Base-by-base conservation (phyloP, 345 rosid genomes). In the Theobroma cacao region DNA sequence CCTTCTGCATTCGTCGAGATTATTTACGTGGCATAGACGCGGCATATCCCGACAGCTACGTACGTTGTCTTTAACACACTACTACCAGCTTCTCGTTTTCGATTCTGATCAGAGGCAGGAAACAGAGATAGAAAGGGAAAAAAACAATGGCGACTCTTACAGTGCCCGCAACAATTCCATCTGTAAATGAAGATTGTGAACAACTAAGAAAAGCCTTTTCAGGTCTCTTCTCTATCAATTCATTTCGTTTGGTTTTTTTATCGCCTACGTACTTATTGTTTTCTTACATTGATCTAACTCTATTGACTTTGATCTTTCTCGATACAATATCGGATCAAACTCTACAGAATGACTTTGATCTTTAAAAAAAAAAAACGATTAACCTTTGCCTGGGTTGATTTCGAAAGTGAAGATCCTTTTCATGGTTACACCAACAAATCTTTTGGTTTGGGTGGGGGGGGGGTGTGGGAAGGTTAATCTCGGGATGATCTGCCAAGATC, bases 201-300 rank as follows among this genome's bases (percentile, higher is more conserved):
- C 96, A 91, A 80, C 88, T 91, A 75, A 80, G 84, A 55, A 87
- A 86, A 62, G 96, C 94, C 40, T 91, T 93, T 36, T 78, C 79
- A 40, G 98, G 96, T 93, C 63, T 50, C 47, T 60, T n/a, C 2
- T 59, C 34, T 40, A 24, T 62, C 15, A 48, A 5, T 43, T 5
- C 67, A 41, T 77, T 43, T 47, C 31, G n/a, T 41, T 76, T n/a
- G n/a, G n/a, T 81, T 71, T 47, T 40, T 61, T 59, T 22, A 55
- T 74, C 9, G 26, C 45, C 30, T 33, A 69, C 2, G 26, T 28
- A 13, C 14, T 26, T 31, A 26, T 41, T 26, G 5, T 18, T 26
- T 13, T 40, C 40, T 63, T 75, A 28, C 26, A 12, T n/a, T 75
- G 52, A 24, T 75, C 38, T 22, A 50, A 48, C 75, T 30, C 66